phyloP scores from a whole-genome alignment of 371 early-diverging fungal genomes.

The Apophysomyces sp. region DNA sequence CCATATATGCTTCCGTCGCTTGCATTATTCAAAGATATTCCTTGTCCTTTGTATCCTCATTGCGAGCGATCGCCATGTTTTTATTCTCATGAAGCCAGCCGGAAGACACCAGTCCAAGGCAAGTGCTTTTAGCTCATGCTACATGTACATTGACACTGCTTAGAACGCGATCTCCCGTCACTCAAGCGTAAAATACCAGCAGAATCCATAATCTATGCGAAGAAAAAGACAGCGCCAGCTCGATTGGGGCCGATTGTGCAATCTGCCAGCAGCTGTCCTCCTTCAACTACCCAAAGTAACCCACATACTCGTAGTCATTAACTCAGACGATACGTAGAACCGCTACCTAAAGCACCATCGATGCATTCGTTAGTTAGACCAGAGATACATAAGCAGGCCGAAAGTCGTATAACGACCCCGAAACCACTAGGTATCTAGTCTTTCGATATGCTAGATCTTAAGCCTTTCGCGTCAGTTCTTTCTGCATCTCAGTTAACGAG shows the following conservation, averaged over 20 bases:
- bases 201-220: background rate
- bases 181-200: background rate
- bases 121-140: background rate
- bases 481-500: background rate
- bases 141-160: background rate
- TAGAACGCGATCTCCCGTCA: background rate
- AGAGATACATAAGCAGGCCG: too few relatives aligned
- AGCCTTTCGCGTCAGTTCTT: background rate
- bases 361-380: too few relatives aligned
- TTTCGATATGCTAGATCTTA: too few relatives aligned
- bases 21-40: slow-evolving; percentile 30
- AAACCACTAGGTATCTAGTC: too few relatives aligned
- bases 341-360: too few relatives aligned
- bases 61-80: slow-evolving; percentile 30
- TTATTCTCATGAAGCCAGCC: slow-evolving; percentile 23
- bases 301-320: too few relatives aligned
- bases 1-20: slow-evolving; percentile 32
- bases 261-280: background rate
- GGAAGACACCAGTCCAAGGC: background rate
- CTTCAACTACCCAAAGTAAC: background rate
- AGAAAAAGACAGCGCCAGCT: background rate
- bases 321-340: too few relatives aligned
- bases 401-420: too few relatives aligned
- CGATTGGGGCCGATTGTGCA: background rate
- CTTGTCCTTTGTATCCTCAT: slow-evolving; percentile 35